Conservation (phyloP, 768 basidiomycete genomes). For the Hygrophorus russula region DNA sequence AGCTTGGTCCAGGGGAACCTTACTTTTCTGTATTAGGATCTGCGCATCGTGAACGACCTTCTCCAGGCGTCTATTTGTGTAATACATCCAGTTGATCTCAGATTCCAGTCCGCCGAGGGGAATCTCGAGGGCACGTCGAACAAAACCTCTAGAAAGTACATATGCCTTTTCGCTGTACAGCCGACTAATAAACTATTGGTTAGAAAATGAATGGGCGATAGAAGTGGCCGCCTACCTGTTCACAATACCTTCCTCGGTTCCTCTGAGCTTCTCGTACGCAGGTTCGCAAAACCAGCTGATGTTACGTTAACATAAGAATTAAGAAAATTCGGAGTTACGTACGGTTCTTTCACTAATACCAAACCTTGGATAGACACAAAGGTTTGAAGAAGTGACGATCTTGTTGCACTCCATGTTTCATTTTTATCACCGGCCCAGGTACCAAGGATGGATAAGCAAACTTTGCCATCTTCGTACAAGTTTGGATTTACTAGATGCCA, state of each 20-base stretch:
- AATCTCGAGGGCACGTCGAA: slow-evolving; percentile 78
- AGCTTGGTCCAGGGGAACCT: slow-evolving; percentile 16
- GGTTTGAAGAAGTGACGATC: slow-evolving; percentile 84
- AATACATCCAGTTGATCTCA: slow-evolving; percentile 71
- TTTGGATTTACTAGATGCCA: slow-evolving; percentile 67
- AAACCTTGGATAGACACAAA: slow-evolving; percentile 91
- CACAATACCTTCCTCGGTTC: slow-evolving; percentile 81
- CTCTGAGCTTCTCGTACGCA: slow-evolving; percentile 84
- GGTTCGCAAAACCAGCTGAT: slow-evolving; percentile 85
- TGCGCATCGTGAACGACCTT: slow-evolving; percentile 59
- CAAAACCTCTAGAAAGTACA: slow-evolving; percentile 81
- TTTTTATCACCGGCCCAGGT: slow-evolving; percentile 87
- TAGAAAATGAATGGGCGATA: background rate
- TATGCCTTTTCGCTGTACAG: slow-evolving; percentile 91
- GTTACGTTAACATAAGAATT: slow-evolving; percentile 2
- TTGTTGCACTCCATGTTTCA: slow-evolving; percentile 77
- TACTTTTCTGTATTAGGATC: slow-evolving; percentile 60
- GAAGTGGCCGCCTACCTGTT: slow-evolving; percentile 45
- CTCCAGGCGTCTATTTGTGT: slow-evolving; percentile 46
- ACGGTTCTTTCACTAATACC: slow-evolving; percentile 89
- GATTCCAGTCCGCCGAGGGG: slow-evolving; percentile 59
- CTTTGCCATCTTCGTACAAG: slow-evolving; percentile 92
- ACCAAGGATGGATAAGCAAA: slow-evolving; percentile 83
- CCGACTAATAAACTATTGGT: slow-evolving; percentile 38
- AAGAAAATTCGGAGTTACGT: slow-evolving; percentile 20